Conservation (phyloP, 352 stramenopile species). For the Nothophytophthora sp. region DNA sequence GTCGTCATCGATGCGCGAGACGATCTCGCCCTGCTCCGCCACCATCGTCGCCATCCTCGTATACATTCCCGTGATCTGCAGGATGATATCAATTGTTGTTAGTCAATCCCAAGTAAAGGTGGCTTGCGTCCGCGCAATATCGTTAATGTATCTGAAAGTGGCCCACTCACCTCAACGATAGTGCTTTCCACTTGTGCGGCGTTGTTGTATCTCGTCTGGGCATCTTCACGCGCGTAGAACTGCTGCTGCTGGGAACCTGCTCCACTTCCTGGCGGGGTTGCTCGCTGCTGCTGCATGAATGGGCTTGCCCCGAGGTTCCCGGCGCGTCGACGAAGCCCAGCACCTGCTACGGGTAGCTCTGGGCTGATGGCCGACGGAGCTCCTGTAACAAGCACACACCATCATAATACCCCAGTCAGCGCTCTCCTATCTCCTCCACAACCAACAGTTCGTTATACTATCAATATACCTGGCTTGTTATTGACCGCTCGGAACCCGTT, state of each 20-base stretch:
- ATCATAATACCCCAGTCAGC: slow-evolving; percentile 1
- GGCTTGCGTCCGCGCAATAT: neutral
- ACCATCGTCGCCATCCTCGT: slow-evolving; percentile 86
- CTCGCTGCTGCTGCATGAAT: slow-evolving; percentile 70
- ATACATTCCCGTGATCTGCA: slow-evolving; percentile 86
- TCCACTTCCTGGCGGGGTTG: slow-evolving; percentile 21
- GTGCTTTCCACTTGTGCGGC: slow-evolving; percentile 80
- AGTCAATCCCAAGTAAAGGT: neutral
- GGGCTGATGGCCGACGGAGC: slow-evolving; percentile 13
- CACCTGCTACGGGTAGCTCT: slow-evolving; percentile 12
- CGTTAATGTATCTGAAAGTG: neutral
- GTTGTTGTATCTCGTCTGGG: slow-evolving; percentile 76
- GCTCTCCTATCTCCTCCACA: slow-evolving; percentile 30
- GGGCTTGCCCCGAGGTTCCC: slow-evolving; percentile 58
- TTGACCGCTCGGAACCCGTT: slow-evolving; percentile 22
- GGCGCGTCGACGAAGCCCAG: slow-evolving; percentile 58
- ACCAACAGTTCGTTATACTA: slow-evolving; percentile 63
- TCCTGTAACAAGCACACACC: slow-evolving; percentile 9
- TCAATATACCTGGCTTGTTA: slow-evolving; percentile 33
- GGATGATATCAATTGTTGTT: neutral
- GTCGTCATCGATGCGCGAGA: slow-evolving; percentile 84
- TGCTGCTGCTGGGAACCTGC: slow-evolving; percentile 49
- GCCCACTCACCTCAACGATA: slow-evolving; percentile 69
- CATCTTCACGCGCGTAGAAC: slow-evolving; percentile 66
- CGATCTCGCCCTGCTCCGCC: slow-evolving; percentile 76